Evolutionary conservation across 208 protist species (phyloP).

Genomic region (Leishmania turanica): DNA sequence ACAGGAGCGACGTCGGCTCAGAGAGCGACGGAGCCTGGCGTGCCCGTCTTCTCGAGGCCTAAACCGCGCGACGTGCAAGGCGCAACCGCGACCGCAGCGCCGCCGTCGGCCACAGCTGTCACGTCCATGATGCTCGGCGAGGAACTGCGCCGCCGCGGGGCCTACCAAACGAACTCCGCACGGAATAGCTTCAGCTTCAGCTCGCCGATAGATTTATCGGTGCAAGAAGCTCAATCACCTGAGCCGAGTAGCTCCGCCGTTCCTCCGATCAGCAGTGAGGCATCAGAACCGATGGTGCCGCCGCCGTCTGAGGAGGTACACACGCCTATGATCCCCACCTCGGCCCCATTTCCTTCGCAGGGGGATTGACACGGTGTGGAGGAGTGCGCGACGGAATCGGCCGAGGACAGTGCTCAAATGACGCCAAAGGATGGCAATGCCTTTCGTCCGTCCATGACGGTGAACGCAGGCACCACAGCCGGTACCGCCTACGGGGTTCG

Average conservation of each 20-base stretch:
- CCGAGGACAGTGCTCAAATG: not conserved
- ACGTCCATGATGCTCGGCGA: not conserved
- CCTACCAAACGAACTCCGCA: not conserved
- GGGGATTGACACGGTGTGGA: not conserved
- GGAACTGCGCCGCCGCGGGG: slow-evolving; percentile 1
- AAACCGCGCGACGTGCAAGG: not conserved
- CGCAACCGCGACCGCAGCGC: not conserved
- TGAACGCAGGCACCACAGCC: not conserved
- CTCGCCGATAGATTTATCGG: not conserved
- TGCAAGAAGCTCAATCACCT: not conserved
- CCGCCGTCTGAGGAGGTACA: not conserved
- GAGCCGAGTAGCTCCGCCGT: not conserved
- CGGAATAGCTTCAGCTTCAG: not conserved
- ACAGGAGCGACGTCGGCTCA: not conserved
- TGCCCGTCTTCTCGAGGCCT: not conserved
- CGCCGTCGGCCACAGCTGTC: not conserved
- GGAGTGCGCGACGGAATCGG: not conserved
- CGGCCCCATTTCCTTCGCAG: not conserved
- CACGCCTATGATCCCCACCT: not conserved
- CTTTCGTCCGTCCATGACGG: not conserved
- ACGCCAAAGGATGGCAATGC: not conserved
- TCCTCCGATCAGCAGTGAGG: not conserved
- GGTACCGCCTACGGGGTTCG: not conserved
- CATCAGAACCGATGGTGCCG: not conserved
- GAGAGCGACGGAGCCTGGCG: not conserved